Conservation (phyloP, 495 filamentous ascomycete species). For the Penicillium daleae region DNA sequence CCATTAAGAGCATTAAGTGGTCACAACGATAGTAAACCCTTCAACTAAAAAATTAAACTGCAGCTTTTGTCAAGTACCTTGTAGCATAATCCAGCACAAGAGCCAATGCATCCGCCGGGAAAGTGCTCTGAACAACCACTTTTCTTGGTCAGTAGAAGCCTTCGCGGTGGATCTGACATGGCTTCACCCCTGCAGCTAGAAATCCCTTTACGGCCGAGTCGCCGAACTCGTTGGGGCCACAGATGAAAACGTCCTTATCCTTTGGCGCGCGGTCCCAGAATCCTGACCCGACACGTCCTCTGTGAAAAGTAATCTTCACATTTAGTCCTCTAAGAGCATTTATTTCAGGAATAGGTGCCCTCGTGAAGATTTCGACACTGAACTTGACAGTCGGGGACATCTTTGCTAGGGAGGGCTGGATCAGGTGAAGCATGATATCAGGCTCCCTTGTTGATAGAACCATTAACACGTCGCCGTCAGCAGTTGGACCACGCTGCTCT, state of each 20-base stretch:
- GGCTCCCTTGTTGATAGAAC: constrained; percentile 22
- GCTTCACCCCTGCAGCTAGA: constrained; percentile 12
- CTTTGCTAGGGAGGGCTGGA: constrained; percentile 11
- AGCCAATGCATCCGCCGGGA: no score
- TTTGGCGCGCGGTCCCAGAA: constrained; percentile 11
- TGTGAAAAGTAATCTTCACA: not conserved
- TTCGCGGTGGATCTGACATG: constrained; percentile 21
- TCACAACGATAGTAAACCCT: no score
- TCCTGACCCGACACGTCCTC: constrained; percentile 7
- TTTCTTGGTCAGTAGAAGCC: constrained; percentile 29
- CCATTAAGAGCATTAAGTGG: no score
- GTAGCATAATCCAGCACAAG: no score
- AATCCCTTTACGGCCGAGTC: constrained; percentile 17
- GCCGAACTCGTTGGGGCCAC: constrained; percentile 21
- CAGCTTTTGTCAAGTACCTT: no score
- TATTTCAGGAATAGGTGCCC: no score
- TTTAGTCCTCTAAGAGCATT: no score
- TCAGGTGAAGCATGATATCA: constrained; percentile 13
- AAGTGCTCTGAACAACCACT: no score
- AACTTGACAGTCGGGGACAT: constrained; percentile 6
- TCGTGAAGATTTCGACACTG: constrained; percentile 13
- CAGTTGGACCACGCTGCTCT: not conserved
- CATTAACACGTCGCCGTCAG: constrained; percentile 4
- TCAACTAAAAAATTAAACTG: no score
- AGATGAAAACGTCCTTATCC: constrained; percentile 19